Evolutionary conservation across 2,329 filamentous ascomycete species (phyloP), one percentile per base, ranked within the genome.

Genomic region (Alternaria brassicae): DNA sequence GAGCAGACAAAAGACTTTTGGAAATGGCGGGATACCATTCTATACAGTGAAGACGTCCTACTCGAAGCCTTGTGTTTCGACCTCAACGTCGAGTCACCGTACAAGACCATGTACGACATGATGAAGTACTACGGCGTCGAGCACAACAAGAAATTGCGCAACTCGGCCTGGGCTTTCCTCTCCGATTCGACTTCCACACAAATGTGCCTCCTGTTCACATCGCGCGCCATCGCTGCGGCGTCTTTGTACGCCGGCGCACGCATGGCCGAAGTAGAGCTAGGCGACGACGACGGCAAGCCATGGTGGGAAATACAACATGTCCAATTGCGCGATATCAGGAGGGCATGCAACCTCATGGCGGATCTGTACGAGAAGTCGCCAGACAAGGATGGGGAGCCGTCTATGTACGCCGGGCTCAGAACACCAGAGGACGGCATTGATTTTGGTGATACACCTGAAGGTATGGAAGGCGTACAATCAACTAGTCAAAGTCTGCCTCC

Each of bases 1-100:
- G 95, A 98, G 79, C 93, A 98, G 78, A 96, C 91, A 68, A 98
- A 97, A 74, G 95, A 99, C 74, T 99, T 95, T 76, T 99, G 95
- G 95, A 88, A 91, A 72, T 99, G 95, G 95, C 88, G 93, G 61
- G 95, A 99, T 75, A 95, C 90, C 58, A 96, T 99, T 57, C 82
- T 98, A 13, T 89, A 91, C 66, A 92, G 96, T 73, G 95, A 99
- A 79, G 95, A 98, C 75, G 83, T 94, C 41, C 90, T 99, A 81
- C 85, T 99, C 15, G 95, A 98, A 77, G 88, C 88, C 44, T 83
- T 99, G 17, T 98, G 93, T 60, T 99, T 99, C 77, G 95, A 99
- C 75, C 83, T 99, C 44, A 92, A 93, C 78, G 84, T 97, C 27
- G 91, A 96, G 67, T 91, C 93, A 60, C 94, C 95, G 0, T 95